Conservation (phyloP, 164 flowering plant species). For the Cinnamomum chago region DNA sequence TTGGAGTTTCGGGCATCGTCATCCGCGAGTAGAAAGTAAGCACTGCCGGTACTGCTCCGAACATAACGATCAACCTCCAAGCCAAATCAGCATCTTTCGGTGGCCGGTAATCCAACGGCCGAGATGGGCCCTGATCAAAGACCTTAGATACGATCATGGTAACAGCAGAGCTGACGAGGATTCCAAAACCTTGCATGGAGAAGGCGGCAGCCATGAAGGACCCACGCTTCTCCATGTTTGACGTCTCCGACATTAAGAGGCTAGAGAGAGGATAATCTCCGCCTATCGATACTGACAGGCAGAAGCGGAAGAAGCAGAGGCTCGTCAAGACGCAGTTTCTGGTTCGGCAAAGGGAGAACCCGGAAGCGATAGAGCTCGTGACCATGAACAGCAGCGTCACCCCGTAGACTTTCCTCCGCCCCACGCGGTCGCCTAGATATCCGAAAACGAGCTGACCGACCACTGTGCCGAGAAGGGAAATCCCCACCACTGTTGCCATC, state of each 20-base stretch:
- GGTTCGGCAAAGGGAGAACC: slow-evolving; percentile 42
- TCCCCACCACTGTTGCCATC: slow-evolving; percentile 22
- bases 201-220: slow-evolving; percentile 29
- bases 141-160: slow-evolving; percentile 38
- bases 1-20: slow-evolving; percentile 77
- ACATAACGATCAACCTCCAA: slow-evolving; percentile 37
- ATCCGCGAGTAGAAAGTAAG: slow-evolving; percentile 51
- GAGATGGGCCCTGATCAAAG: slow-evolving; percentile 17
- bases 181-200: slow-evolving; percentile 72
- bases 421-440: slow-evolving; percentile 39
- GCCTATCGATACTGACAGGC: slow-evolving; percentile 26
- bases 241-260: slow-evolving; percentile 25
- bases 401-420: slow-evolving; percentile 51
- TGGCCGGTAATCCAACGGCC: not conserved
- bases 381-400: slow-evolving; percentile 42
- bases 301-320: slow-evolving; percentile 28
- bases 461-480: slow-evolving; percentile 45
- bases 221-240: slow-evolving; percentile 25
- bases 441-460: slow-evolving; percentile 39
- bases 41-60: slow-evolving; percentile 22
- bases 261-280: slow-evolving; percentile 27
- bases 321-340: slow-evolving; percentile 28
- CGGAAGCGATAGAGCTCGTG: slow-evolving; percentile 43
- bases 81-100: slow-evolving; percentile 43
- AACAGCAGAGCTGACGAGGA: slow-evolving; percentile 42